Percentiles rank a stretch among this genome's conserved stretches.
These are phyloP conservation scores for Trichaptum fuscoviolaceum DNA, from an alignment of 768 basidiomycete species.

Conservation along the genomic window DNA sequence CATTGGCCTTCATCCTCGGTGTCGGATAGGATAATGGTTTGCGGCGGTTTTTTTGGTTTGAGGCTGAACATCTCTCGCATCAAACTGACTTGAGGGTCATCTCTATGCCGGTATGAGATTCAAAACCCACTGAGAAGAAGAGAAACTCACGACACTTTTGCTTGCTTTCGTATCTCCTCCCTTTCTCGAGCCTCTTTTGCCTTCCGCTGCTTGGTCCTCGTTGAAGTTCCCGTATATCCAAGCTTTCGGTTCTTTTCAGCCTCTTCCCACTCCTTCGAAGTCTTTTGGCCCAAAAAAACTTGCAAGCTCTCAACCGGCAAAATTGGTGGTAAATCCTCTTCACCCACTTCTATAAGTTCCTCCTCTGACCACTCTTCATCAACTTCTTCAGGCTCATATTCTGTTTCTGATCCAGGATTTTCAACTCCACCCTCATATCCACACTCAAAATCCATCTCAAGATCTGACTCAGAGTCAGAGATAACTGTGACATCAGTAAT, in stretches of 20 bases:
- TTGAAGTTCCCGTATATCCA: not conserved
- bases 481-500: too few relatives aligned
- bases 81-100: not conserved
- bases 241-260: not conserved
- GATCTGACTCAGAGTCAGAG: not conserved
- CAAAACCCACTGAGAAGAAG: not conserved
- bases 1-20: too few relatives aligned
- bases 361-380: not conserved
- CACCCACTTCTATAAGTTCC: not conserved
- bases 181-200: not conserved
- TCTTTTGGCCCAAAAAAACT: not conserved
- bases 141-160: not conserved
- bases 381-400: not conserved
- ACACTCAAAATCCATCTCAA: not conserved
- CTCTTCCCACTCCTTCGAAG: not conserved
- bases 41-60: too few relatives aligned
- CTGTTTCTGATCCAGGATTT: not conserved
- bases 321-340: not conserved
- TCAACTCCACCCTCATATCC: not conserved
- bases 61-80: too few relatives aligned
- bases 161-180: not conserved
- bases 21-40: too few relatives aligned
- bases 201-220: not conserved
- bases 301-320: not conserved
- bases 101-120: not conserved